Evolutionary conservation across 2,329 filamentous ascomycete species (phyloP).

Genomic region (Aureobasidium zeae): DNA sequence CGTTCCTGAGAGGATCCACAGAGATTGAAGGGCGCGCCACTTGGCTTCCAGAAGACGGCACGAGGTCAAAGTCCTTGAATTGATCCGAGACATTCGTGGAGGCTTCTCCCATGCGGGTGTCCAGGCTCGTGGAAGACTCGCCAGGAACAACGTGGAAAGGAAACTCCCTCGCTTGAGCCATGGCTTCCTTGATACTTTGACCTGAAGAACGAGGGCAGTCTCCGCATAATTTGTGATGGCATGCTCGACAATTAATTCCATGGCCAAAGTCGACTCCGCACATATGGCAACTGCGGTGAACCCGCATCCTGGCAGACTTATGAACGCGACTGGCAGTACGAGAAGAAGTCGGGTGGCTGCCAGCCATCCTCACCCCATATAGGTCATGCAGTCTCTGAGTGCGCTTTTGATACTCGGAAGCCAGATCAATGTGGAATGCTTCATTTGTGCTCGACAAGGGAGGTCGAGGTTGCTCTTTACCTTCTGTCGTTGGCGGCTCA

Average conservation of each 20-base stretch:
- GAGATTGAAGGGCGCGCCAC: conserved; percentile 2
- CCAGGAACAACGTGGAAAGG: conserved; percentile 4
- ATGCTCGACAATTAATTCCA: conserved; percentile 9
- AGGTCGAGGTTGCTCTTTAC: conserved; percentile 10
- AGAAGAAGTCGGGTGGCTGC: background rate
- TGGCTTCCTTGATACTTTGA: conserved; percentile 11
- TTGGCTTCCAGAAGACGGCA: background rate
- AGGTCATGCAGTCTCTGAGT: conserved; percentile 5
- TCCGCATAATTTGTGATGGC: conserved; percentile 8
- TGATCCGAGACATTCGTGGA: background rate
- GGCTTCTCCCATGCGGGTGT: conserved; percentile 1
- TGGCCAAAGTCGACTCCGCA: conserved; percentile 15
- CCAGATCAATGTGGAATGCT: conserved; percentile 13
- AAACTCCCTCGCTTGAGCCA: conserved; percentile 14
- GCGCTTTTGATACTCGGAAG: conserved; percentile 9
- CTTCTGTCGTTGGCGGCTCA: background rate
- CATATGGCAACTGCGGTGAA: conserved; percentile 13
- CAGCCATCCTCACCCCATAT: conserved; percentile 13
- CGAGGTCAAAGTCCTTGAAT: background rate
- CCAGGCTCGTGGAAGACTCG: conserved; percentile 2
- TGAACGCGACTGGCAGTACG: conserved; percentile 8
- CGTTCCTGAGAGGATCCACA: background rate
- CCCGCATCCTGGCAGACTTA: conserved; percentile 11
- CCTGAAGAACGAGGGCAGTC: conserved; percentile 11
- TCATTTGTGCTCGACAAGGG: background rate